Evolutionary conservation across 306 rosid species (phyloP).

Genomic region (Cicer chorassanicum): DNA sequence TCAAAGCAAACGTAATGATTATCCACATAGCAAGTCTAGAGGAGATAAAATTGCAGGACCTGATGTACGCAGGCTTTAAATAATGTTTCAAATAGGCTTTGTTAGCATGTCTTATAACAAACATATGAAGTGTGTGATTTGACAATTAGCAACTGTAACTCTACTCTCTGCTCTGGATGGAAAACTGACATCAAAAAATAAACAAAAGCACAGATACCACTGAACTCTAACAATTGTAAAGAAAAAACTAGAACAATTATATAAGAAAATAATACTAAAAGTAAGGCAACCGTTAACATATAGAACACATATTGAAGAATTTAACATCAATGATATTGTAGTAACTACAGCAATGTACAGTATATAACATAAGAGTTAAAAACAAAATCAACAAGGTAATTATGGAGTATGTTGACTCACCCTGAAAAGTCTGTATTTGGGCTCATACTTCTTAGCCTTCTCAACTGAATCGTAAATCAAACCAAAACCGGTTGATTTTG

Average conservation of each 20-base stretch:
- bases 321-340: not conserved
- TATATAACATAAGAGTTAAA: not conserved
- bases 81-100: not conserved
- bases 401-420: conserved; percentile 46
- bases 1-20: not conserved
- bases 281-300: not conserved
- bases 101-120: not conserved
- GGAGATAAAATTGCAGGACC: not conserved
- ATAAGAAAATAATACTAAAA: not conserved
- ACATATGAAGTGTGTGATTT: not conserved
- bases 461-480: conserved; percentile 91
- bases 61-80: not conserved
- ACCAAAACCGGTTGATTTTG: conserved; percentile 94
- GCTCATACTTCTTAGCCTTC: conserved; percentile 88
- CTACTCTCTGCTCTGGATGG: not conserved
- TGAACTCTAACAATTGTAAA: not conserved
- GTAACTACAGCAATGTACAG: too few species aligned
- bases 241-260: not conserved
- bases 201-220: not conserved
- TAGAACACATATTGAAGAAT: not conserved
- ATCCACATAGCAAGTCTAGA: not conserved
- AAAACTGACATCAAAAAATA: not conserved
- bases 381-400: not conserved
- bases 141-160: not conserved
- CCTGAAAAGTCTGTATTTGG: conserved; percentile 94